phyloP scores from a whole-genome alignment of 176 grass and related monocot species.

The Raddia distichophylla region DNA sequence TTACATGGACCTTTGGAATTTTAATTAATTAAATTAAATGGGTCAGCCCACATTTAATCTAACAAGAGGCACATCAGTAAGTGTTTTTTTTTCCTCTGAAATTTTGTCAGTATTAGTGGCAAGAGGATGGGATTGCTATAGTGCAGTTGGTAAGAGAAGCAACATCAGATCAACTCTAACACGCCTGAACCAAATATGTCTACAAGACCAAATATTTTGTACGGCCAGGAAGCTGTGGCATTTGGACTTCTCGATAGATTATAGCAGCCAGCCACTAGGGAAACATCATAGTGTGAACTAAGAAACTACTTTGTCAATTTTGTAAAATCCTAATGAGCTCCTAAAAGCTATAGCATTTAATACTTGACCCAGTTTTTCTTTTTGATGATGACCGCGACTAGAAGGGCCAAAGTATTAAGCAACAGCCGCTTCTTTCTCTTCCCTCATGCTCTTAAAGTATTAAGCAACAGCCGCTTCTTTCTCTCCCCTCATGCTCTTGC shows the following conservation, averaged over 20 bases:
- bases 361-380: constrained; percentile 24
- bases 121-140: neutral
- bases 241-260: constrained; percentile 28
- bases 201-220: neutral
- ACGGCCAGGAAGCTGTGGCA: neutral
- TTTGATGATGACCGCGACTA: neutral
- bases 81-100: neutral
- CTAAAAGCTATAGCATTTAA: neutral
- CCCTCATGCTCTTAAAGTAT: neutral
- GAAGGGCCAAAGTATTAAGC: neutral
- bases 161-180: neutral
- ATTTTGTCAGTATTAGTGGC: neutral
- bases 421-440: neutral
- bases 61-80: neutral
- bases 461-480: neutral
- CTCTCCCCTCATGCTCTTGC: constrained; percentile 3
- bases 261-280: neutral
- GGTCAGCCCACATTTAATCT: too few relatives aligned
- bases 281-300: constrained; percentile 28
- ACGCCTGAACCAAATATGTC: neutral
- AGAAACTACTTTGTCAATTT: neutral
- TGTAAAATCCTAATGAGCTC: neutral
- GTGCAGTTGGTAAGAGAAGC: constrained; percentile 6
- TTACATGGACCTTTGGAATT: too few relatives aligned
- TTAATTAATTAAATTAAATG: too few relatives aligned